These are phyloP conservation scores for Pseudogymnoascus pannorum DNA, from an alignment of 2,329 filamentous ascomycete species.

Conservation along the genomic window DNA sequence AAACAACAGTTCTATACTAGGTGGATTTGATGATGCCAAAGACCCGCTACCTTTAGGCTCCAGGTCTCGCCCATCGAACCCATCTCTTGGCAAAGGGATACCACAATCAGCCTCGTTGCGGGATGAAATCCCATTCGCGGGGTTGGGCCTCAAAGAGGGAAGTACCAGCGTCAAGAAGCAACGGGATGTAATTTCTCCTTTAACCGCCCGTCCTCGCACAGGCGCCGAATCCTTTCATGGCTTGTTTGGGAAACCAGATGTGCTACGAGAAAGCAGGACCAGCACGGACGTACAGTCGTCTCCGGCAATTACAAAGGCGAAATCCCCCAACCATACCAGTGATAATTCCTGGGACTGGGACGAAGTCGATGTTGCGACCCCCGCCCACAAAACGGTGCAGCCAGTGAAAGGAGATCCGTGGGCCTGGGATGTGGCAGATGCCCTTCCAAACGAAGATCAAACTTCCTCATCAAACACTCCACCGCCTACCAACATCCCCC, in stretches of 20 bases:
- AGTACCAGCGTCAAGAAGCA: conserved; percentile 27
- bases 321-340: neutral
- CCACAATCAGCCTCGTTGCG: conserved; percentile 47
- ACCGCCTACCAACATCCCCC: conserved; percentile 81
- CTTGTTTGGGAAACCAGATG: neutral
- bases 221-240: neutral
- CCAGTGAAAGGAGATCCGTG: conserved; percentile 22
- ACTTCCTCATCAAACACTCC: conserved; percentile 18
- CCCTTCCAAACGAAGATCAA: conserved; percentile 10
- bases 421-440: conserved; percentile 27
- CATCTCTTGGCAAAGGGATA: neutral
- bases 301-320: neutral
- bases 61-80: neutral
- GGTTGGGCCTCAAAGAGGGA: conserved; percentile 39
- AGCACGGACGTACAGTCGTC: neutral
- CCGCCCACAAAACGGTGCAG: neutral
- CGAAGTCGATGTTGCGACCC: neutral
- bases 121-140: conserved; percentile 46
- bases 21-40: neutral
- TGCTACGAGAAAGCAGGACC: conserved; percentile 15
- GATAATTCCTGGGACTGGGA: conserved; percentile 5
- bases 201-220: conserved; percentile 18
- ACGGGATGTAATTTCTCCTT: conserved; percentile 26
- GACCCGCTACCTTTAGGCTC: neutral
- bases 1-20: neutral